Evolutionary conservation across 257 asterid species (phyloP), one percentile per base, ranked within the genome.

Genomic region (Solanum clarkiae): DNA sequence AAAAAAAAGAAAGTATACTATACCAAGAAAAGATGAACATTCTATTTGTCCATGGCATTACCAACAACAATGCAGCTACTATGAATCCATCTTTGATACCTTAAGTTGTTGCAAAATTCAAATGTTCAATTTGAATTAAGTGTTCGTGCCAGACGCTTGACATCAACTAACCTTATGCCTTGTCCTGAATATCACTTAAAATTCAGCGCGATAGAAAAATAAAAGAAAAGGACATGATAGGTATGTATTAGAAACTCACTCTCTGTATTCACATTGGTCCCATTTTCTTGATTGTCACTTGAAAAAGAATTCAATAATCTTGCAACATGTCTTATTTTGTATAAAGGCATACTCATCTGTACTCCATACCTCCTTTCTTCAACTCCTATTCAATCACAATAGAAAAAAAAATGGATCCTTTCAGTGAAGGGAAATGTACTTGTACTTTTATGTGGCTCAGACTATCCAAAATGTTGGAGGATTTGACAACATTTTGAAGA

Each of bases 311-410:
- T 86, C 88, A 88, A 63, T 32, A 75, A 45, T 68, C 91, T 66
- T 1, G 90, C 90, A 26, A 90, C 88, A 57, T 70, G 89, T 88
- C 80, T 84, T 75, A 90, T 90, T 62, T 88, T 91, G 77, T 68
- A 74, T 16, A 90, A 68, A 4, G 86, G 82, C 53, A 86, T 79
- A 75, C 66, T 79, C 5, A 26, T 53, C 45, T 49, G 16, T 12
- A 75, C 62, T 75, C 49, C 24, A 47, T 2, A 7, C 15, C 7
- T 51, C 82, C 44, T 77, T 51, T 77, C 82, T 53, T 79, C 83
- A 2, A 32, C 49, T 79, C 65, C 83, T 79, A 79, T 26, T 53
- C 65, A 79, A 53, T 79, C 49, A 79, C 65, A 69, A 17, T 17
- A 40, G 14, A 26, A 5, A 5, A 1, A 74, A 12, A 45, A 45